phyloP scores from a whole-genome alignment of 1,139 yeast genomes.

The Candida sp. region DNA sequence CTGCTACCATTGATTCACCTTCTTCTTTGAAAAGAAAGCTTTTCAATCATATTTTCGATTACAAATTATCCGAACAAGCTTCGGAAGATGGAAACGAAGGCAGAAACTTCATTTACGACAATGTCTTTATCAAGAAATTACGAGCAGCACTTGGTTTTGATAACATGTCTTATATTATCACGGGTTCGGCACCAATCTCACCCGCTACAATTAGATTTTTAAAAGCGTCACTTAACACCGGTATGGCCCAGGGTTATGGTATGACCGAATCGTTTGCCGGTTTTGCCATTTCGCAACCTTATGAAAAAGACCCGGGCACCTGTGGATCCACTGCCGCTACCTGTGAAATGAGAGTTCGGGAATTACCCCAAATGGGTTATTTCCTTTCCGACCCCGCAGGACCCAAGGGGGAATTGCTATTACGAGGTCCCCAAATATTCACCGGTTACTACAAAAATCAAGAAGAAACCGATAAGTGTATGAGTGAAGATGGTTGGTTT shows the following conservation, averaged over 20 bases:
- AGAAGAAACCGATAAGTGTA: conserved; percentile 36
- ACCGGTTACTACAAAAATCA: conserved; percentile 33
- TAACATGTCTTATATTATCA: conserved; percentile 21
- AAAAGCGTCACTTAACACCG: conserved; percentile 36
- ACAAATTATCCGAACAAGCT: conserved; percentile 30
- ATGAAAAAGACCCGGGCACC: conserved; percentile 36
- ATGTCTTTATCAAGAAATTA: conserved; percentile 16
- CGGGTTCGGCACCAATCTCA: conserved; percentile 46
- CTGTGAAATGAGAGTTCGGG: conserved; percentile 33
- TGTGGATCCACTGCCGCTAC: conserved; percentile 37
- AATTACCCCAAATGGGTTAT: conserved; percentile 39
- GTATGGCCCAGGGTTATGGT: conserved; percentile 43
- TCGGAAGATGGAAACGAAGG: conserved; percentile 20
- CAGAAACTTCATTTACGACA: conserved; percentile 29
- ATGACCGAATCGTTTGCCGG: conserved; percentile 47
- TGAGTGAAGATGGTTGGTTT: conserved; percentile 56
- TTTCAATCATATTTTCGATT: conserved; percentile 25
- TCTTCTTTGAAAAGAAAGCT: conserved; percentile 15
- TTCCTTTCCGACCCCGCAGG: conserved; percentile 25
- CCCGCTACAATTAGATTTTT: conserved; percentile 38
- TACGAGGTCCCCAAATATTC: conserved; percentile 40
- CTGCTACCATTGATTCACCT: conserved; percentile 37
- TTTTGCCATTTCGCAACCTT: conserved; percentile 23
- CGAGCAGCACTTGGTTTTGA: conserved; percentile 36
- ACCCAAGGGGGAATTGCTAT: conserved; percentile 39